Evolutionary conservation across 805 yeast genomes (phyloP), one percentile per base, ranked within the genome.

Genomic region (Yarrowia sp.): DNA sequence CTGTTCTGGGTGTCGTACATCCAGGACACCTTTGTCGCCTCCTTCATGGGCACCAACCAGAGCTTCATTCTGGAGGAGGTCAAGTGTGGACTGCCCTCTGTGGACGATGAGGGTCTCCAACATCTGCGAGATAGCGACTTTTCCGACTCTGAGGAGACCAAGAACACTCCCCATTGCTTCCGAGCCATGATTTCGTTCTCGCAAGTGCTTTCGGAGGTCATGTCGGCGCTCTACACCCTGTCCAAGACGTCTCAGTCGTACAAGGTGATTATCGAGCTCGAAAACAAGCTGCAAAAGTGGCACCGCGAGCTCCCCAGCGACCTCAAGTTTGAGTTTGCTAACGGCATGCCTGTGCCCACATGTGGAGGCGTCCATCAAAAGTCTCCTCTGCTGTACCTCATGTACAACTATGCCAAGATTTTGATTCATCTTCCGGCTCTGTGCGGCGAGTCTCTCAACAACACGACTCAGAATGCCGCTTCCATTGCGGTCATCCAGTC

Each of bases 1-100:
- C 75, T 90, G 41, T 92, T 92, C 70, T 92, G 97, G 97, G 85
- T 90, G 67, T 83, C 87, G 48, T 91, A 89, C 74, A 81, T 86
- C 30, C 78, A 92, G 68, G 97, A 92, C 73, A 81, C 85, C 2
- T 89, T 89, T 71, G 79, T 90, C 26, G 85, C 93, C 2, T 81
- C 89, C 66, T 86, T 86, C 66, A 76, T 91, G 54, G 97, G 97
- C 51, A 89, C 90, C 40, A 97, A 97, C 4, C 78, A 96, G 67
- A 76, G 90, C 54, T 75, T 91, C 28, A 88, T 88, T 70, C 96
- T 90, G 72, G 84, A 83, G 70, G 96, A 90, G 73, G 85, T 91
- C 59, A 96, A 90, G 73, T 90, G 96, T 78, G 92, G 93, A 0
- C 76, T 89, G 70, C 97, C 97, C 6, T 24, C 68, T 1, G 69